Percentiles rank a stretch among this genome's conserved stretches.
Evolutionary conservation across 78 protist genomes (phyloP).

Genomic region (slime mould (Dictyostelium discoideum)): dicty_2.7 NC_007088.5:3968001-3968500

Average conservation of each 20-base stretch:
- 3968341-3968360: not conserved
- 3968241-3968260: not conserved
- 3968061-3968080: conserved; percentile 30
- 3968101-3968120: conserved; percentile 53
- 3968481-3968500: not conserved
- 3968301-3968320: conserved; percentile 46
- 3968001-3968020: conserved; percentile 52
- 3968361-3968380: not conserved
- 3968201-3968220: too few relatives aligned
- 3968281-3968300: too few relatives aligned
- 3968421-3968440: conserved; percentile 19
- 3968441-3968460: conserved; percentile 7
- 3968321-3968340: conserved; percentile 33
- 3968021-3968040: conserved; percentile 12
- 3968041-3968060: conserved; percentile 4
- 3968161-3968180: conserved; percentile 33
- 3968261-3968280: not conserved
- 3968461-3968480: conserved; percentile 19
- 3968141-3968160: conserved; percentile 50
- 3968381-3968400: not conserved
- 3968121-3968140: conserved; percentile 51
- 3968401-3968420: not conserved
- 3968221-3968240: not conserved
- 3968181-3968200: conserved; percentile 54
- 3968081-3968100: conserved; percentile 27